phyloP scores from a whole-genome alignment of 2,329 filamentous ascomycete genomes.

The Aspergillus sp. region DNA sequence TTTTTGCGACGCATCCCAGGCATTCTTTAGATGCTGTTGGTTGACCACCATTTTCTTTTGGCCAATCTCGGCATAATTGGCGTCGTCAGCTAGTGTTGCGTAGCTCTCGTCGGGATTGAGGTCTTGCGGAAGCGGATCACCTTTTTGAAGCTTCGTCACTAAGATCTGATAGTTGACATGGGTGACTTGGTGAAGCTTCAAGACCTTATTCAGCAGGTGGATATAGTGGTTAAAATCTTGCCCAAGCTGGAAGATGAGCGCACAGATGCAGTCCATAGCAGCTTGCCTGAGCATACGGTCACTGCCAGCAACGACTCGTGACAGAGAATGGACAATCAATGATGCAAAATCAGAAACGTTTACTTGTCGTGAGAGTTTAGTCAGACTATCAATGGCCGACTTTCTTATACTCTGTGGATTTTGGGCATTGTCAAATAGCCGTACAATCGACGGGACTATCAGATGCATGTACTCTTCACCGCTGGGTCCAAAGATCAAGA shows the following conservation, averaged over 20 bases:
- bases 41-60: conserved; percentile 97
- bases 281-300: conserved; percentile 77
- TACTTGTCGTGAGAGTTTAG: conserved; percentile 91
- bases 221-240: conserved; percentile 96
- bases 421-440: conserved; percentile 86
- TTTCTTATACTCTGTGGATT: conserved; percentile 81
- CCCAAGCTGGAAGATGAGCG: conserved; percentile 92
- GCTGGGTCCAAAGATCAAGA: conserved; percentile 93
- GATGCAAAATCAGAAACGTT: conserved; percentile 97
- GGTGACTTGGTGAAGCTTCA: conserved; percentile 78
- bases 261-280: conserved; percentile 91
- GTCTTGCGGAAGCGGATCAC: conserved; percentile 92
- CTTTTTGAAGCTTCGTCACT: conserved; percentile 89
- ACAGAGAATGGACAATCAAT: conserved; percentile 92
- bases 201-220: conserved; percentile 85
- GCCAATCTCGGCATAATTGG: conserved; percentile 78
- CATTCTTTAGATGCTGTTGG: conserved; percentile 92
- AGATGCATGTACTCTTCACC: conserved; percentile 99
- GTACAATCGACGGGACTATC: conserved; percentile 93
- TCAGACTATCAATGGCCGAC: conserved; percentile 90
- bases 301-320: conserved; percentile 74
- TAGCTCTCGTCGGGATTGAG: conserved; percentile 85
- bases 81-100: conserved; percentile 76
- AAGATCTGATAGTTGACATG: conserved; percentile 92
- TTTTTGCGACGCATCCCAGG: conserved; percentile 96